These are phyloP conservation scores for Leptomonas pyrrhocoris DNA, from an alignment of 208 protist species.

Conservation along the genomic window DNA sequence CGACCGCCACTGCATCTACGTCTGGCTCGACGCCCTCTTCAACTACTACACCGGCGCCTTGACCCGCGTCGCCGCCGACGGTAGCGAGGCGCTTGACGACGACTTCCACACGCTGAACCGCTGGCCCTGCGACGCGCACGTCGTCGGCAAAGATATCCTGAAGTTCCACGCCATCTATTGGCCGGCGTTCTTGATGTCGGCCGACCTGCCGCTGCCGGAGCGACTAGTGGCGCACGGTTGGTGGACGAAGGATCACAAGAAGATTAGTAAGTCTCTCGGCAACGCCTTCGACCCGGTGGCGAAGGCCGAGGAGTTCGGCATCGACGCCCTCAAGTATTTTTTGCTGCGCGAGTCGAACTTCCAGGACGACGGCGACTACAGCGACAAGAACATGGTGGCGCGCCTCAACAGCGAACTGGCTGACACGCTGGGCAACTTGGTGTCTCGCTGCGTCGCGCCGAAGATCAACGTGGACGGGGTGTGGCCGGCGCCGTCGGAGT, in stretches of 20 bases:
- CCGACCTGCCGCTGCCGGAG: conserved; percentile 92
- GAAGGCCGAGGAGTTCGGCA: conserved; percentile 80
- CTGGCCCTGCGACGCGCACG: conserved; percentile 90
- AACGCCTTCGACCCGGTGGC: conserved; percentile 96
- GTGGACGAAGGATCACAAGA: conserved; percentile 95
- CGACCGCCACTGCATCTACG: conserved; percentile 97
- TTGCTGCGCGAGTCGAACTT: conserved; percentile 95
- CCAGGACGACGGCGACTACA: conserved; percentile 96
- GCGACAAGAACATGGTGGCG: conserved; percentile 81
- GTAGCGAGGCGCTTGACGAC: conserved; percentile 46
- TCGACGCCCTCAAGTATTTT: conserved; percentile 96
- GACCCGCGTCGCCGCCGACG: conserved; percentile 44
- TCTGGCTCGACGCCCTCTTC: conserved; percentile 99
- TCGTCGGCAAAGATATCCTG: conserved; percentile 99
- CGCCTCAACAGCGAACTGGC: conserved; percentile 94
- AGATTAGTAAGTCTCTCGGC: conserved; percentile 98
- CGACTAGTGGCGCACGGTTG: conserved; percentile 93
- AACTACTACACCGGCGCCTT: conserved; percentile 98
- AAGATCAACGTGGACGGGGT: conserved; percentile 84
- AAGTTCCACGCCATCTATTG: conserved; percentile 99
- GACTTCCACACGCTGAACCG: conserved; percentile 49
- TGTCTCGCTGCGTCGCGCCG: conserved; percentile 79
- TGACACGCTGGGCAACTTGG: conserved; percentile 94
- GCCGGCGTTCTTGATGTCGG: conserved; percentile 98
- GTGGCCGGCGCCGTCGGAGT: conserved; percentile 72